Base-by-base conservation (phyloP, 2,329 filamentous ascomycete species). In the Magnaporthiopsis poae region DNA sequence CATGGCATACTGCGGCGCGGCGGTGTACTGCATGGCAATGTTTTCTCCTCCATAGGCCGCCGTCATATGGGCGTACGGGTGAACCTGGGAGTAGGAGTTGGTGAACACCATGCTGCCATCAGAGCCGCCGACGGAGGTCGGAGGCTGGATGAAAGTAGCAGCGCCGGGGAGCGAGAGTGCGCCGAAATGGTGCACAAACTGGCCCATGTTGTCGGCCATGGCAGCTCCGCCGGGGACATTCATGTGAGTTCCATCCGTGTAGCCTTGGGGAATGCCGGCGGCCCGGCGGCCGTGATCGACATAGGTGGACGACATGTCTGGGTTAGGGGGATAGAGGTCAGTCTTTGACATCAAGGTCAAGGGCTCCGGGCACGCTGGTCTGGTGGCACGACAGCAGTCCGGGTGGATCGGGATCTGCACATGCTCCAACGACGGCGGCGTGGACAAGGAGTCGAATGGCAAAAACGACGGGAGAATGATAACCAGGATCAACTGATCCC, bases 61-160 rank as follows among this genome's bases (percentile, higher is more conserved):
- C 63, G 73, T 69, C 29, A 25, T 60, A 60, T 65, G 64, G 8
- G 72, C 66, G 36, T 72, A 74, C 1, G 69, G 66, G 61, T 75
- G 61, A 60, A 65, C 63, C 70, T 73, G 52, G 68, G 68, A 39
- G 60, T 71, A 71, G 5, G 70, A 69, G 0, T 69, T 64, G 18
- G 70, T 68, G 65, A 71, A 76, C 27, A 74, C 67, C 63, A 73
- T 72, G 66, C 74, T 74, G 15, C 74, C 72, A 12, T 76, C 70
- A 9, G 71, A 62, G 35, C 67, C 71, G 66, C 63, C 75, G 69
- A 70, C 69, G 69, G 61, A 71, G 8, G 65, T 66, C 56, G 67
- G 70, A 71, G 63, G 75, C 70, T 63, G 69, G 67, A 72, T 72
- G 68, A 60, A 69, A 63, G 69, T 63, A 8, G 67, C 70, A 36